phyloP scores from a whole-genome alignment of 495 filamentous ascomycete genomes.

The Astrothelium macrocarpum region DNA sequence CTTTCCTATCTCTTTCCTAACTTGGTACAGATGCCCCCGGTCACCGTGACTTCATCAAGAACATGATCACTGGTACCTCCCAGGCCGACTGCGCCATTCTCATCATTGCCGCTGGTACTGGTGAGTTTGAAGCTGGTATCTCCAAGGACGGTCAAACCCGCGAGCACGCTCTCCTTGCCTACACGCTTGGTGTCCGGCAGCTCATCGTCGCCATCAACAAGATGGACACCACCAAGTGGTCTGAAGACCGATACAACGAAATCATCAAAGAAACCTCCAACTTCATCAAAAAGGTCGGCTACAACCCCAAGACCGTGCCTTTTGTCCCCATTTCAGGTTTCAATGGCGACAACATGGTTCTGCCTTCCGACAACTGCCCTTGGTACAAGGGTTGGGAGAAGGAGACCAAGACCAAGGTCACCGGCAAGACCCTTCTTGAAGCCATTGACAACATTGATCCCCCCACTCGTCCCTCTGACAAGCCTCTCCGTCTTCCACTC shows the following conservation, averaged over 20 bases:
- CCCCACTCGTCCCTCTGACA: conserved; percentile 86
- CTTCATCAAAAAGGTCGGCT: conserved; percentile 99
- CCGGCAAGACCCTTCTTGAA: conserved; percentile 97
- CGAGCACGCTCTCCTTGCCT: conserved; percentile 99
- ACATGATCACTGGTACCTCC: conserved; percentile 99
- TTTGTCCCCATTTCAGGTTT: conserved; percentile 99
- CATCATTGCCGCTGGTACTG: conserved; percentile 99
- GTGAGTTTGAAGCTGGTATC: conserved; percentile 99
- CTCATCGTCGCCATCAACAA: conserved; percentile 99
- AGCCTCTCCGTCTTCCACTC: conserved; percentile 98
- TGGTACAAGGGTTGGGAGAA: conserved; percentile 99
- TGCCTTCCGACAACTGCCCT: conserved; percentile 82
- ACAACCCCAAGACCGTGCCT: conserved; percentile 95
- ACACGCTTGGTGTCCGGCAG: conserved; percentile 99
- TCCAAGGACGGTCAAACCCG: conserved; percentile 99
- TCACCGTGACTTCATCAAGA: conserved; percentile 99
- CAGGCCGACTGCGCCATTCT: conserved; percentile 99
- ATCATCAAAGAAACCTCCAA: conserved; percentile 99
- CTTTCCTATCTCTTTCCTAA: conserved; percentile 18
- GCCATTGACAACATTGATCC: conserved; percentile 96
- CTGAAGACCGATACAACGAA: conserved; percentile 89
- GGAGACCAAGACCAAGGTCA: conserved; percentile 88
- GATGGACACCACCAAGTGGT: conserved; percentile 99
- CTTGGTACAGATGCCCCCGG: conserved; percentile 94
- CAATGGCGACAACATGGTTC: conserved; percentile 99